Conservation (phyloP, 441 rosid species). For the Syzygium syzygioides region DNA sequence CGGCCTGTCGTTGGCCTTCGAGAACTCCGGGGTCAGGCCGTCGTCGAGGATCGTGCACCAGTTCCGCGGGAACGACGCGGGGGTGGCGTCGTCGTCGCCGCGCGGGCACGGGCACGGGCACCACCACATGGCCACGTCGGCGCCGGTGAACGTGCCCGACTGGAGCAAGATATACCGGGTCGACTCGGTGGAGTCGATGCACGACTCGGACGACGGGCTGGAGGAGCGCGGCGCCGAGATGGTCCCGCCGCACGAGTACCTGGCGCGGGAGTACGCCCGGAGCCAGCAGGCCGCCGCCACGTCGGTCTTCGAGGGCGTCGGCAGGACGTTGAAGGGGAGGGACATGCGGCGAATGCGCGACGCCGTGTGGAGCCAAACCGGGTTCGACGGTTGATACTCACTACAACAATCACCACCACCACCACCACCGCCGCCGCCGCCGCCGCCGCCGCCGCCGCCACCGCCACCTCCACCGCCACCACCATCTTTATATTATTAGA, state of each 20-base stretch:
- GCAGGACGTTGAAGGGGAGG: neutral
- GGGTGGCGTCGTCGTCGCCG: neutral
- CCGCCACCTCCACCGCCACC: fast-evolving
- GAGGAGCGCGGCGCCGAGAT: neutral
- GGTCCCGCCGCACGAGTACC: constrained; percentile 12
- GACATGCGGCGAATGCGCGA: constrained; percentile 3
- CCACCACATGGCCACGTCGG: constrained; percentile 9
- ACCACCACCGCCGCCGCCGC: too few species aligned
- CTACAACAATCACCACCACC: neutral
- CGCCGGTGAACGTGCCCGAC: constrained; percentile 6
- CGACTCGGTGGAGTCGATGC: neutral
- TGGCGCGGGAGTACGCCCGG: neutral
- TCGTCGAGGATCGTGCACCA: constrained; percentile 71
- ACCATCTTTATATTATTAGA: neutral
- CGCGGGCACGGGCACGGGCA: constrained; percentile 6
- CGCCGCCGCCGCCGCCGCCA: neutral
- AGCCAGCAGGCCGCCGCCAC: neutral
- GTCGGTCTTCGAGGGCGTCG: constrained; percentile 3
- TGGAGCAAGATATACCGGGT: constrained; percentile 9
- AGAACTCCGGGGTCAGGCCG: constrained; percentile 33
- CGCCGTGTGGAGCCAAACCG: constrained; percentile 1
- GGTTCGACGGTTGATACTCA: neutral
- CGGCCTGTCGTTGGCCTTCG: constrained; percentile 69
- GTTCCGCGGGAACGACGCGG: constrained; percentile 38
- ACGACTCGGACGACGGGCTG: constrained; percentile 2